phyloP scores from a whole-genome alignment of 2,329 filamentous ascomycete species.

The Curvularia lunata region DNA sequence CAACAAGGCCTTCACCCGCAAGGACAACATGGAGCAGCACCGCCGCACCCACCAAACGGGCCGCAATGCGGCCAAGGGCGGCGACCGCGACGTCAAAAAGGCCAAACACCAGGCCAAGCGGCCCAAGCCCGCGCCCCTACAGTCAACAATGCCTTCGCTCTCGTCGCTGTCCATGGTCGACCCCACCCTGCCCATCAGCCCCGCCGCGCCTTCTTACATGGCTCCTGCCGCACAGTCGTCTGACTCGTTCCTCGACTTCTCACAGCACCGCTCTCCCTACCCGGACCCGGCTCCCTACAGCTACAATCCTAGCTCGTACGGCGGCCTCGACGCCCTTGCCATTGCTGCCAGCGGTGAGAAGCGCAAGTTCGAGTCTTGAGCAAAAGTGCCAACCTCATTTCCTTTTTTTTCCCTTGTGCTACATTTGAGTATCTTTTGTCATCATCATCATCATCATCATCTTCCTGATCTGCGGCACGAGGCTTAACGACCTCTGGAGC shows the following conservation, averaged over 20 bases:
- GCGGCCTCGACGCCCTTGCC: constrained; percentile 48
- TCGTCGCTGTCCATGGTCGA: constrained; percentile 38
- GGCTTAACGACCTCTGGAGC: constrained; percentile 3
- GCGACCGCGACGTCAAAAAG: constrained; percentile 48
- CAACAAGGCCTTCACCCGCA: constrained; percentile 79
- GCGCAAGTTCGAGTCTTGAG: constrained; percentile 43
- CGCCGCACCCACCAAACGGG: constrained; percentile 73
- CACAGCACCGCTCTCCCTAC: constrained; percentile 34
- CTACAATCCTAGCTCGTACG: constrained; percentile 38
- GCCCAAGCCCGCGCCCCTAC: constrained; percentile 44
- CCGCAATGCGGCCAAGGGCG: constrained; percentile 48
- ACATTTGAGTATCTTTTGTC: constrained; percentile 3
- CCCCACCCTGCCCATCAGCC: constrained; percentile 38
- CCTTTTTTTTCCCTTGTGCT: constrained; percentile 2
- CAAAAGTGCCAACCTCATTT: not conserved
- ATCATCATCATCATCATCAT: not conserved
- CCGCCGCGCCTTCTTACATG: constrained; percentile 35
- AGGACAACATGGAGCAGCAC: constrained; percentile 89
- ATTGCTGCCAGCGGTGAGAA: constrained; percentile 48
- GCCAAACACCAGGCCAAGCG: constrained; percentile 43
- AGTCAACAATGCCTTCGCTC: constrained; percentile 30
- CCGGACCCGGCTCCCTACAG: constrained; percentile 39
- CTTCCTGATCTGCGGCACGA: constrained; percentile 4
- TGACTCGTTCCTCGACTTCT: constrained; percentile 32
- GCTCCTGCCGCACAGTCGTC: constrained; percentile 38